Evolutionary conservation across 495 filamentous ascomycete genomes (phyloP).

Genomic region (Neurospora terricola): DNA sequence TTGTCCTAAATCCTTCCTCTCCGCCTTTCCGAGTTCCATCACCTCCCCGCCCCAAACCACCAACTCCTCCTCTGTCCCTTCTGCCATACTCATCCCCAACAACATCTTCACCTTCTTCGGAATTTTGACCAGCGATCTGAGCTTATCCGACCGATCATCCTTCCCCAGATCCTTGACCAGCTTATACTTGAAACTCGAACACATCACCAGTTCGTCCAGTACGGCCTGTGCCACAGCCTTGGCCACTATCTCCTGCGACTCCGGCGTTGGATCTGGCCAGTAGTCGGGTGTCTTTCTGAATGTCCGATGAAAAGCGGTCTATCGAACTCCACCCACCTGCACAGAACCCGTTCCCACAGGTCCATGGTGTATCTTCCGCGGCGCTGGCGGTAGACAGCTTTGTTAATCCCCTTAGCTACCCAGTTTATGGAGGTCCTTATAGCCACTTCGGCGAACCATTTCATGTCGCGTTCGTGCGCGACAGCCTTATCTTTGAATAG

Average conservation of each 20-base stretch:
- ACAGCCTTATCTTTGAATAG: neutral
- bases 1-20: neutral
- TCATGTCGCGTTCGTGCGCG: neutral
- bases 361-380: neutral
- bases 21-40: neutral
- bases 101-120: neutral
- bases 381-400: neutral
- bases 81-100: neutral
- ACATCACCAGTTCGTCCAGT: neutral
- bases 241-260: neutral
- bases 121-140: neutral
- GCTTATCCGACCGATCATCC: neutral
- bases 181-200: neutral
- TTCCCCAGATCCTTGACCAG: neutral
- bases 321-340: neutral
- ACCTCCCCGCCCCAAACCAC: neutral
- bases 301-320: too few species aligned
- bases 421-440: neutral
- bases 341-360: neutral
- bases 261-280: neutral
- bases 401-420: neutral
- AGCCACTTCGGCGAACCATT: neutral
- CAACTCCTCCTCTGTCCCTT: neutral
- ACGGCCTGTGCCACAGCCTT: neutral
- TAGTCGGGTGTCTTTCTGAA: neutral